A percentile compares a stretch with the other conserved stretches of the same genome.
These are phyloP conservation scores for Scleroderma bovista DNA, from an alignment of 768 basidiomycete species.

Conservation along the genomic window DNA sequence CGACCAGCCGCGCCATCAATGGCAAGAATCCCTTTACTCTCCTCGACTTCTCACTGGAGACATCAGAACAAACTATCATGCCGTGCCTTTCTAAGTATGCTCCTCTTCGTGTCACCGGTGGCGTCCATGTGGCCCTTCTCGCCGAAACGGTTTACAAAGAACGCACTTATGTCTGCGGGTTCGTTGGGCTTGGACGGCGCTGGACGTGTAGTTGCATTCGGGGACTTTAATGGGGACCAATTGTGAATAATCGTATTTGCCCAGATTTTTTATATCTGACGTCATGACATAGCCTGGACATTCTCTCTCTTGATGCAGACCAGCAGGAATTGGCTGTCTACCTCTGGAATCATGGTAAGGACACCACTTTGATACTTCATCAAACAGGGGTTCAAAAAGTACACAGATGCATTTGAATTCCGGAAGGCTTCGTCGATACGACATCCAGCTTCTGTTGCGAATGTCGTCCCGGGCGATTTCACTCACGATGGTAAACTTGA, in stretches of 20 bases:
- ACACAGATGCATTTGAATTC: slow-evolving; percentile 56
- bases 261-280: slow-evolving; percentile 31
- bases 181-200: slow-evolving; percentile 69
- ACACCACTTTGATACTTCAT: slow-evolving; percentile 26
- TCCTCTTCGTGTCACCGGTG: slow-evolving; percentile 17
- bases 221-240: slow-evolving; percentile 95
- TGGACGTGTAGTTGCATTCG: slow-evolving; percentile 79
- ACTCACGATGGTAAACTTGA: slow-evolving; percentile 90
- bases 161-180: slow-evolving; percentile 76
- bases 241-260: slow-evolving; percentile 50
- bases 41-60: background rate
- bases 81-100: slow-evolving; percentile 8
- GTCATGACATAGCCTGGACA: slow-evolving; percentile 55
- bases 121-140: slow-evolving; percentile 74
- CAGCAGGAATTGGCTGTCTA: slow-evolving; percentile 72
- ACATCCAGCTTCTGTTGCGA: slow-evolving; percentile 56
- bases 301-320: slow-evolving; percentile 67
- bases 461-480: slow-evolving; percentile 91
- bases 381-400: slow-evolving; percentile 2
- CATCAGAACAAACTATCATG: background rate
- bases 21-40: background rate
- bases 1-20: background rate
- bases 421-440: slow-evolving; percentile 44
- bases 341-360: slow-evolving; percentile 76
- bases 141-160: slow-evolving; percentile 75